These are phyloP conservation scores for Gossypium rotundifolium DNA, from an alignment of 345 rosid genomes.

Conservation along the genomic window DNA sequence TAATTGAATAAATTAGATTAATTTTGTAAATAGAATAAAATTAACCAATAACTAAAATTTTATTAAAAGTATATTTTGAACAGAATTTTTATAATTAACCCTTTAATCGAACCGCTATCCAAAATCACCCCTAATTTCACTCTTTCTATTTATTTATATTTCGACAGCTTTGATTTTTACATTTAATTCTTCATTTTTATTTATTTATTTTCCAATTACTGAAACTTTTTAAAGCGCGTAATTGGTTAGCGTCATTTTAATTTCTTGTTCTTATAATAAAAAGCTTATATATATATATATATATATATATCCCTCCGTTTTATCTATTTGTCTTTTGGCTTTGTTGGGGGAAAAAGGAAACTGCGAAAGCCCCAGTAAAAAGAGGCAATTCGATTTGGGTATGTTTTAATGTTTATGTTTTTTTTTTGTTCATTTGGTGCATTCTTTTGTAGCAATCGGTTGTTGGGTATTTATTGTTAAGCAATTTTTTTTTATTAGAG, in stretches of 20 bases:
- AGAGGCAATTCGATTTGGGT: conserved; percentile 9
- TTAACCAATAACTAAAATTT: too few species aligned
- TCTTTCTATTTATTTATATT: background rate
- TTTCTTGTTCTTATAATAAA: conserved; percentile 5
- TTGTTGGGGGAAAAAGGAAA: background rate
- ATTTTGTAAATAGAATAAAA: too few species aligned
- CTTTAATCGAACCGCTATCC: too few species aligned
- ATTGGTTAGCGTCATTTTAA: conserved; percentile 8
- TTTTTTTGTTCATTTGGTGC: conserved; percentile 14
- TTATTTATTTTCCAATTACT: background rate
- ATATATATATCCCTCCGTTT: background rate
- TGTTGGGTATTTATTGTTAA: conserved; percentile 11
- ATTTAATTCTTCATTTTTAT: background rate
- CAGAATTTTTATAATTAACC: too few species aligned
- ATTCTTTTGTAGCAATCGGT: conserved; percentile 21
- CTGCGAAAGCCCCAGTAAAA: background rate
- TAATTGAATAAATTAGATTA: too few species aligned
- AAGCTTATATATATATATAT: background rate
- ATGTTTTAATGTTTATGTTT: background rate
- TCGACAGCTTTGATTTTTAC: background rate
- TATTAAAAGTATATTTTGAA: too few species aligned
- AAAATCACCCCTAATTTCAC: conserved; percentile 18
- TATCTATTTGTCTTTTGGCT: conserved; percentile 9
- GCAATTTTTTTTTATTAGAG: background rate
- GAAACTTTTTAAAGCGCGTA: background rate